phyloP scores from a whole-genome alignment of 169 alveolate species.

The Cryptosporidium sp. region DNA sequence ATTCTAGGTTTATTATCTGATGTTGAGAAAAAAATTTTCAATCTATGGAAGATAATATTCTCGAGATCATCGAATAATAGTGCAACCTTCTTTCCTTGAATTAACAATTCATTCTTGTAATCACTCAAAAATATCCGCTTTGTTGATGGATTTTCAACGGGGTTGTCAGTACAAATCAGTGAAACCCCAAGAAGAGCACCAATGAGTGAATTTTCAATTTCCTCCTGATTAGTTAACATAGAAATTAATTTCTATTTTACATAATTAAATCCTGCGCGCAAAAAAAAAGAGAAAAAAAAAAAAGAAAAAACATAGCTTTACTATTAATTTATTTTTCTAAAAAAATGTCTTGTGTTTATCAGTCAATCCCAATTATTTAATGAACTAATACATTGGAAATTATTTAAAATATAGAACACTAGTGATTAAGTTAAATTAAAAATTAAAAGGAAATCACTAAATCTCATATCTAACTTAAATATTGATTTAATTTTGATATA shows the following conservation, averaged over 20 bases:
- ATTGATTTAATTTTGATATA: not conserved
- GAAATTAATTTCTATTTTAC: slow-evolving; percentile 2
- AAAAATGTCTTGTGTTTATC: not conserved
- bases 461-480: not conserved
- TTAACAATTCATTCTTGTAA: slow-evolving; percentile 11
- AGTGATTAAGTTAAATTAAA: too few species aligned
- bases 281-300: not conserved
- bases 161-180: not conserved
- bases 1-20: slow-evolving; percentile 16
- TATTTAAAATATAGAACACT: too few species aligned
- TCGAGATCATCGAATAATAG: slow-evolving; percentile 41
- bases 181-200: slow-evolving; percentile 36
- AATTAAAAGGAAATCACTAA: too few species aligned
- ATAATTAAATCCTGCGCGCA: slow-evolving; percentile 9
- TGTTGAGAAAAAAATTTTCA: slow-evolving; percentile 21
- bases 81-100: not conserved
- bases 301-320: not conserved
- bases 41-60: slow-evolving; percentile 30
- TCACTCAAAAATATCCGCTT: slow-evolving; percentile 2
- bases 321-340: not conserved
- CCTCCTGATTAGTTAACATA: slow-evolving; percentile 32
- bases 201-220: slow-evolving; percentile 44
- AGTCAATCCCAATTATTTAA: not conserved
- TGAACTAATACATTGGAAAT: not conserved
- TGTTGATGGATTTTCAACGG: not conserved